Conservation (phyloP, 2,329 filamentous ascomycete species). For the Fusarium bulbicola region DNA sequence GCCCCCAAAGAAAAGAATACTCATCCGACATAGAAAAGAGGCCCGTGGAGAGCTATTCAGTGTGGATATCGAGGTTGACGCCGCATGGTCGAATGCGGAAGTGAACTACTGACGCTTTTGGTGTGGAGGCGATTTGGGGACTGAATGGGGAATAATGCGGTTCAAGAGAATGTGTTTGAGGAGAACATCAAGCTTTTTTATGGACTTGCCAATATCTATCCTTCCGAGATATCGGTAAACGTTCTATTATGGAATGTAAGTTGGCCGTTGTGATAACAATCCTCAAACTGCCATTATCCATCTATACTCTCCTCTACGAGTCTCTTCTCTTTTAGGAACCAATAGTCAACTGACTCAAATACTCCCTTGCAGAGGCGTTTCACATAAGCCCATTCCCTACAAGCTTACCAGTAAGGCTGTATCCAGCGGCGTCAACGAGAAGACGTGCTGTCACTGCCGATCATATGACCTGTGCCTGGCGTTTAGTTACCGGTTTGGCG, state of each 20-base stretch:
- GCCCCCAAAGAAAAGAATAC: not conserved
- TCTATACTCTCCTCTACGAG: not conserved
- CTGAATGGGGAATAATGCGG: not conserved
- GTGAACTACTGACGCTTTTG: not conserved
- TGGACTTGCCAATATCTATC: not conserved
- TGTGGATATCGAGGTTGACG: constrained; percentile 10
- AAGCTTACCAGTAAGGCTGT: not conserved
- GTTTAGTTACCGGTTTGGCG: not conserved
- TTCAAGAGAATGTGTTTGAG: not conserved
- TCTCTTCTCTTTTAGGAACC: not conserved
- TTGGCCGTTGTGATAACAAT: not conserved
- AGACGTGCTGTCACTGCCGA: not conserved
- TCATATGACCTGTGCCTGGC: not conserved
- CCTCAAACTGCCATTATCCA: not conserved
- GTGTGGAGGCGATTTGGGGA: not conserved
- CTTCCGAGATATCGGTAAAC: not conserved
- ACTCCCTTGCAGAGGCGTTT: not conserved
- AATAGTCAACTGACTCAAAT: not conserved
- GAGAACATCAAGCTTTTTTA: not conserved
- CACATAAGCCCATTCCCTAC: not conserved
- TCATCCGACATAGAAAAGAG: not conserved
- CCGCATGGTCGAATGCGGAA: constrained; percentile 22
- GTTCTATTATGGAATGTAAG: not conserved
- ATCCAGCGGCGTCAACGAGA: not conserved
- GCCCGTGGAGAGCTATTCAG: not conserved